phyloP scores from a whole-genome alignment of 352 stramenopile genomes.

The Saprolegnia diclina region DNA sequence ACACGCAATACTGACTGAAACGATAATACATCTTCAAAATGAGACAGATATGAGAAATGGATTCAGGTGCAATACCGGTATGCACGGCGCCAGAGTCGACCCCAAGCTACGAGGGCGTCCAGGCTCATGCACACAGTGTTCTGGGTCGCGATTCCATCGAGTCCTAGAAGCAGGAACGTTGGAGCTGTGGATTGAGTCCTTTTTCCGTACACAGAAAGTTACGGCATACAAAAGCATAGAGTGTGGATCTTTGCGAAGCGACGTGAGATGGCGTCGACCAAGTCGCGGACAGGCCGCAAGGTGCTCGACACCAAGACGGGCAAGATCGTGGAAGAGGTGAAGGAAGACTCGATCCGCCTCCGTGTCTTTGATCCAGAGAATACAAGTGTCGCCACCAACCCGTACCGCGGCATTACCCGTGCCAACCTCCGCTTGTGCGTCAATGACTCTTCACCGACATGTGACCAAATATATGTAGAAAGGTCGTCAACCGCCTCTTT shows the following conservation, averaged over 20 bases:
- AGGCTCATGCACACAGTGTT: too few relatives aligned
- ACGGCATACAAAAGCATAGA: neutral
- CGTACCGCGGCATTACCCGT: slow-evolving; percentile 44
- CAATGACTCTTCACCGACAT: neutral
- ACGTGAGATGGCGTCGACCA: slow-evolving; percentile 1
- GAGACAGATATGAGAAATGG: too few relatives aligned
- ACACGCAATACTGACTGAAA: too few relatives aligned
- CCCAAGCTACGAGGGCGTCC: too few relatives aligned
- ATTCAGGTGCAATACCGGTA: too few relatives aligned
- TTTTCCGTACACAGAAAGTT: neutral
- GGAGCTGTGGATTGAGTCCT: too few relatives aligned
- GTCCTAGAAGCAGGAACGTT: too few relatives aligned
- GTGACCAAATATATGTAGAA: slow-evolving; percentile 18
- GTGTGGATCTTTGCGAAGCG: neutral
- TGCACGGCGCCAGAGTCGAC: too few relatives aligned
- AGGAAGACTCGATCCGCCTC: slow-evolving; percentile 61
- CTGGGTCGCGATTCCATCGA: too few relatives aligned
- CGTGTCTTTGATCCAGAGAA: slow-evolving; percentile 45
- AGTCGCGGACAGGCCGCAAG: slow-evolving; percentile 41
- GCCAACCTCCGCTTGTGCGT: slow-evolving; percentile 58
- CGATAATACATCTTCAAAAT: too few relatives aligned
- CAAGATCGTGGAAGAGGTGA: slow-evolving; percentile 60
- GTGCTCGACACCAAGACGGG: slow-evolving; percentile 48
- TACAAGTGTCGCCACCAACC: slow-evolving; percentile 35
- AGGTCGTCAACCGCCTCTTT: slow-evolving; percentile 59